These are phyloP conservation scores for Onygena corvina DNA, from an alignment of 2,329 filamentous ascomycete species.

Conservation along the genomic window DNA sequence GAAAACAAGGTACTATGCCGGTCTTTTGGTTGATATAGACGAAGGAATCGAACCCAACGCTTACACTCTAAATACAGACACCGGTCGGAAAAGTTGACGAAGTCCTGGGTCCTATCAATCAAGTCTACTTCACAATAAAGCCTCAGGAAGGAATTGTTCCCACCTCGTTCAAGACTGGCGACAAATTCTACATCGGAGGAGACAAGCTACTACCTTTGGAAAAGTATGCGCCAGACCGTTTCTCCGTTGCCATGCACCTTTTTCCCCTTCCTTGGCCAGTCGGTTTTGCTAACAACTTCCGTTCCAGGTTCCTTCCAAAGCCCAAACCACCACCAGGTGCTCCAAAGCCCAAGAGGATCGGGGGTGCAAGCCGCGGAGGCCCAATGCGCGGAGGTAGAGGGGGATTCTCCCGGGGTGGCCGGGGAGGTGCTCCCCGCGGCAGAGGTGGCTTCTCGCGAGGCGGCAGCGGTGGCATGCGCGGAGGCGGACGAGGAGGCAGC, in stretches of 20 bases:
- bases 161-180: constrained; percentile 83
- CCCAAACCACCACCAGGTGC: constrained; percentile 62
- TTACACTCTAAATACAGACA: constrained; percentile 42
- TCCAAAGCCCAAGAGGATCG: constrained; percentile 57
- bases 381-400: constrained; percentile 32
- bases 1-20: constrained; percentile 72
- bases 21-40: not conserved
- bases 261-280: too few species aligned
- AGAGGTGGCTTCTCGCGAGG: constrained; percentile 39
- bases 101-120: constrained; percentile 91
- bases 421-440: constrained; percentile 39
- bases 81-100: constrained; percentile 95
- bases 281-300: not conserved
- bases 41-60: not conserved
- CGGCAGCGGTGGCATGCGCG: constrained; percentile 33
- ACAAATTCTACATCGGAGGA: constrained; percentile 91
- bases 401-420: constrained; percentile 24
- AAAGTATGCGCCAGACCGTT: constrained; percentile 50
- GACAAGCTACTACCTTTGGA: constrained; percentile 93
- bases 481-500: constrained; percentile 33
- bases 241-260: too few species aligned
- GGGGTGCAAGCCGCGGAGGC: constrained; percentile 44
- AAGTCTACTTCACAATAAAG: constrained; percentile 98
- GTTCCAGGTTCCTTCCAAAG: constrained; percentile 69
- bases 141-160: constrained; percentile 93